Base-by-base conservation (phyloP, 208 protist species). In the Balamuthia mandrillaris region DNA sequence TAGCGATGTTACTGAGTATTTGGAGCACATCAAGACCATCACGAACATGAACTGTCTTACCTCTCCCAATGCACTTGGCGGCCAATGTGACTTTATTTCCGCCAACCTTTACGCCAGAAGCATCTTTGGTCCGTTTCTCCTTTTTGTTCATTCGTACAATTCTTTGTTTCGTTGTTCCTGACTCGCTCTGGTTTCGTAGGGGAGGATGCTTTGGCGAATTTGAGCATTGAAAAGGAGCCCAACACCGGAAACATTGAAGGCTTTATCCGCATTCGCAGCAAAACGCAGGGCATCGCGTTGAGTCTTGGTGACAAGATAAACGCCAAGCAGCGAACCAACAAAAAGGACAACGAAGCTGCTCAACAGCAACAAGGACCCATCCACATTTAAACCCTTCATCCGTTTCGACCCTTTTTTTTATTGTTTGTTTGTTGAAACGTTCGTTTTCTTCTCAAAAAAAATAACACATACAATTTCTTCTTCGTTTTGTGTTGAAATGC, bases 231-330 rank as follows among this genome's bases (percentile, higher is more conserved):
- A 84, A 87, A 87, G 63, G 24, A 61, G 29, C n/a, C 39, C 9
- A 89, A 91, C 37, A 68, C 45, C 9, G 95, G 94, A 21, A 91
- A 92, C 74, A 95, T 99, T 63, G 92, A 70, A n/a, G 98, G 98
- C 47, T 96, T 97, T 65, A 95, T 99, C 49, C 94, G 98, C 42
- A 98, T 99, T 51, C 95, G 98, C 63, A 93, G 93, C 68, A 98
- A 98, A 87, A 98, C 96, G 37, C 97, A 99, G 89, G 97, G 96
- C 58, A 98, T 99, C 87, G 98, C 97, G 29, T 96, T 98, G 54
- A 95, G 94, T 52, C 94, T 99, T n/a, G 98, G 98, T 29, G 96
- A 98, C 91, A 97, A 97, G 89, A 94, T 99, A 41, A 97, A 94
- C 45, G 81, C 88, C 41, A 89, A 91, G 49, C 92, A 95, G 75